Percentiles rank a stretch among this genome's conserved stretches.
phyloP scores from a whole-genome alignment of 129 eudicot genomes.

The Solidago caesia region DNA sequence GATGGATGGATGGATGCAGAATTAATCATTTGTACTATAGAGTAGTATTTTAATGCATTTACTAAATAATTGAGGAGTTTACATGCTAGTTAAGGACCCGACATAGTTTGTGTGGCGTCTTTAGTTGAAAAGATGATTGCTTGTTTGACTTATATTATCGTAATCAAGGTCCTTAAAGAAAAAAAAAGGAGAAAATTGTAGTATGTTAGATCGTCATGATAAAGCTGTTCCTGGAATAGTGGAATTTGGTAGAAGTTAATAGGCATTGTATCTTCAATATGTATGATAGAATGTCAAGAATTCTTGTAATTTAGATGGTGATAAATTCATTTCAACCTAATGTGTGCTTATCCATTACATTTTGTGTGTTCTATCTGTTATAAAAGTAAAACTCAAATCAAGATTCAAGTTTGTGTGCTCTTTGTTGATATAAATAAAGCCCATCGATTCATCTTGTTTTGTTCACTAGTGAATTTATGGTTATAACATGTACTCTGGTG shows the following conservation, averaged over 20 bases:
- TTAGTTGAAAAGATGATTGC: background rate
- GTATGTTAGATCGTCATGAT: conserved; percentile 6
- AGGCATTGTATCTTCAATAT: background rate
- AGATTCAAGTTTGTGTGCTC: background rate
- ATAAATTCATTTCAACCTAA: background rate
- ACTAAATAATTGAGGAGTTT: too few species aligned
- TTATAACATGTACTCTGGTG: too few species aligned
- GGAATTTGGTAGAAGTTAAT: background rate
- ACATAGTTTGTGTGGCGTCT: too few species aligned
- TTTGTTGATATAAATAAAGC: too few species aligned
- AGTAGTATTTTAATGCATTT: too few species aligned
- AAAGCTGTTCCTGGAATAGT: background rate
- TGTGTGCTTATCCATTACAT: background rate
- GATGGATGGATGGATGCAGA: too few species aligned
- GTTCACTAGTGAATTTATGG: too few species aligned
- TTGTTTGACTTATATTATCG: conserved; percentile 12
- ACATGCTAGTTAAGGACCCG: too few species aligned
- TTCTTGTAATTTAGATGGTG: background rate
- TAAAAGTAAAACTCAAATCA: background rate
- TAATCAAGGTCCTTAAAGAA: background rate
- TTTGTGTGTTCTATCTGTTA: background rate
- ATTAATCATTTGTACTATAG: too few species aligned
- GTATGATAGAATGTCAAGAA: conserved; percentile 8
- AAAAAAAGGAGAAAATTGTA: conserved; percentile 3
- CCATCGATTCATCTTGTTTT: too few species aligned